phyloP scores from a whole-genome alignment of 2,329 filamentous ascomycete species.

The Fusarium pseudocircinatum region DNA sequence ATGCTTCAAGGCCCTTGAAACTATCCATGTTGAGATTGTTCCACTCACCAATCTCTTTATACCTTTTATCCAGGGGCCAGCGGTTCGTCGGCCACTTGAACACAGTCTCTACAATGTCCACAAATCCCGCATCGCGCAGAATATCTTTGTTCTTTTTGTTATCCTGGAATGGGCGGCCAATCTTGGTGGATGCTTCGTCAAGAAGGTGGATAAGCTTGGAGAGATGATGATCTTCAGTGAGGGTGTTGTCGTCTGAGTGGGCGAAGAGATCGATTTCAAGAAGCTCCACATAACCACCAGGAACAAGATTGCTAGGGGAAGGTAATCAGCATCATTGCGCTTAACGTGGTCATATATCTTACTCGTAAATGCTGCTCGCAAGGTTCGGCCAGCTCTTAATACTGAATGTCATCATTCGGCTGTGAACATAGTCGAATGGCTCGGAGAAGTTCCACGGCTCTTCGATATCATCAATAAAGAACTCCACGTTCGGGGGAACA shows the following conservation, averaged over 20 bases:
- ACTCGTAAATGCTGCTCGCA: conserved; percentile 18
- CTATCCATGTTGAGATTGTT: conserved; percentile 19
- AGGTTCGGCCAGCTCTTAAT: conserved; percentile 29
- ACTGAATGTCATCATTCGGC: conserved; percentile 33
- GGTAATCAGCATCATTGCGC: fast-evolving
- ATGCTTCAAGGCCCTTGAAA: conserved; percentile 22
- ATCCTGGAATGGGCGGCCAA: conserved; percentile 29
- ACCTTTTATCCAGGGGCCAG: conserved; percentile 23
- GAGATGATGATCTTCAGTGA: conserved; percentile 7
- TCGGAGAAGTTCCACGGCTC: conserved; percentile 26
- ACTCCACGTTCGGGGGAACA: conserved; percentile 32
- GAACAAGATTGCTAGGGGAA: conserved; percentile 10
- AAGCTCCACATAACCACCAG: conserved; percentile 24
- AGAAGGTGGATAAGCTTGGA: conserved; percentile 7
- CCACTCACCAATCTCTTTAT: conserved; percentile 32
- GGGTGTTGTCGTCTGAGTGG: conserved; percentile 21
- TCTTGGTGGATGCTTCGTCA: conserved; percentile 11
- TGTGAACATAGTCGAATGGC: conserved; percentile 37
- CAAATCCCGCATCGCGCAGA: conserved; percentile 12
- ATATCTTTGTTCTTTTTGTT: conserved; percentile 27
- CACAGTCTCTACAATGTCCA: conserved; percentile 16
- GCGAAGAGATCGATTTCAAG: conserved; percentile 27
- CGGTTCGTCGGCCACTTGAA: conserved; percentile 37
- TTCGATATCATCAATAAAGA: conserved; percentile 34
- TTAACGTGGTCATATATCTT: fast-evolving